Conservation (phyloP, 306 rosid genomes). For the Quillaja saponaria region DNA sequence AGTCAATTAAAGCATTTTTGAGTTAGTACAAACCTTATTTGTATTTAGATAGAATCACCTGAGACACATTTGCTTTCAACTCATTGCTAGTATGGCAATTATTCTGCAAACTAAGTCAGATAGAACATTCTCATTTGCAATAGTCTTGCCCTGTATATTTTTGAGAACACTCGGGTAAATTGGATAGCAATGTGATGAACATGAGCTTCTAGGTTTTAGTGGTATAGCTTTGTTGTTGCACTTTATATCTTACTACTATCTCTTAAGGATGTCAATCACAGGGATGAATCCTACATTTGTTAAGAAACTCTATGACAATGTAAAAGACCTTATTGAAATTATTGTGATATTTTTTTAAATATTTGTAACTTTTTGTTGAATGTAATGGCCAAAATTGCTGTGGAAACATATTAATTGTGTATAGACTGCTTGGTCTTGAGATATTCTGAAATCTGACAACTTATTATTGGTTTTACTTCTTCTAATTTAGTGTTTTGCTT, state of each 20-base stretch:
- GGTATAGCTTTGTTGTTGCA: too few species aligned
- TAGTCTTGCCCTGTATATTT: too few species aligned
- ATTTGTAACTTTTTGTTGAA: not conserved
- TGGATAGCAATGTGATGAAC: not conserved
- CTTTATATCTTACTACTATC: too few species aligned
- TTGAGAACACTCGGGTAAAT: not conserved
- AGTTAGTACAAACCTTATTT: too few species aligned
- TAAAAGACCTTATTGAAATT: not conserved
- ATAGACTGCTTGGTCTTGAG: constrained; percentile 13
- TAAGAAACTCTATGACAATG: not conserved
- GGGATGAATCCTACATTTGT: not conserved
- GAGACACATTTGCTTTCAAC: too few species aligned
- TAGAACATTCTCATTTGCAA: too few species aligned
- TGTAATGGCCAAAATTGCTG: too few species aligned
- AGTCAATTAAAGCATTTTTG: too few species aligned
- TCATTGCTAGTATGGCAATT: too few species aligned
- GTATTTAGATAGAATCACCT: too few species aligned
- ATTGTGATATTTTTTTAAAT: constrained; percentile 5
- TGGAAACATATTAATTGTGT: not conserved
- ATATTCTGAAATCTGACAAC: constrained; percentile 12
- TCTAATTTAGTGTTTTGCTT: constrained; percentile 6
- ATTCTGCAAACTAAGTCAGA: too few species aligned
- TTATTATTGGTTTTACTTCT: constrained; percentile 13
- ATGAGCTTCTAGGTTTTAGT: not conserved
- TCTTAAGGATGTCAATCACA: not conserved